phyloP scores from a whole-genome alignment of 345 rosid genomes.

The Lumnitzera racemosa region DNA sequence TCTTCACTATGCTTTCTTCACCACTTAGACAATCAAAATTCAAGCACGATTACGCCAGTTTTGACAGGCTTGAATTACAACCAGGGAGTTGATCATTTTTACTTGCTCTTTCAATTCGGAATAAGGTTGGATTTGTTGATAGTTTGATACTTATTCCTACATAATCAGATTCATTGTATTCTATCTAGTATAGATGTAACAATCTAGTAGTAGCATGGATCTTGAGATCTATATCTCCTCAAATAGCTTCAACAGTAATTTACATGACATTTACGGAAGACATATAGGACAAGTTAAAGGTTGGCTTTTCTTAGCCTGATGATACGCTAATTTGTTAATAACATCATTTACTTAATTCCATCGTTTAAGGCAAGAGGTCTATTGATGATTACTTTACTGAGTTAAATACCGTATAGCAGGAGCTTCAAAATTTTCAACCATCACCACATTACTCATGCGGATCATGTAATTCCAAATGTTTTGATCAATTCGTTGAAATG shows the following conservation, averaged over 20 bases:
- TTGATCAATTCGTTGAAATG: neutral
- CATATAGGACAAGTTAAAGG: neutral
- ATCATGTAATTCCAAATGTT: too few species aligned
- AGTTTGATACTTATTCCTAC: neutral
- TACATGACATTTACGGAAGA: neutral
- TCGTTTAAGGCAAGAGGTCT: too few species aligned
- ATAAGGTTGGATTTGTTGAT: neutral
- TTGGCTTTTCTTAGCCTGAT: neutral
- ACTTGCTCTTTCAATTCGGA: neutral
- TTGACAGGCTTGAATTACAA: neutral
- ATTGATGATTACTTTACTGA: too few species aligned
- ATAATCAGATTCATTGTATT: neutral
- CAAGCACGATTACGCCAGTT: neutral
- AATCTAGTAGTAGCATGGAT: neutral
- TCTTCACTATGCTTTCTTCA: neutral
- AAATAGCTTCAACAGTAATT: neutral
- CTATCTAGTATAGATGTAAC: neutral
- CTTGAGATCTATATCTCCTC: neutral
- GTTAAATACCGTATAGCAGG: too few species aligned
- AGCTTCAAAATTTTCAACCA: too few species aligned
- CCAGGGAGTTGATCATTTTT: neutral
- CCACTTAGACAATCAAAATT: neutral
- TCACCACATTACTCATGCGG: too few species aligned
- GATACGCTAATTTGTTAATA: neutral
- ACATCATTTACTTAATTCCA: neutral